Conservation (phyloP, 352 stramenopile species). For the Halophytophthora batemanensis region DNA sequence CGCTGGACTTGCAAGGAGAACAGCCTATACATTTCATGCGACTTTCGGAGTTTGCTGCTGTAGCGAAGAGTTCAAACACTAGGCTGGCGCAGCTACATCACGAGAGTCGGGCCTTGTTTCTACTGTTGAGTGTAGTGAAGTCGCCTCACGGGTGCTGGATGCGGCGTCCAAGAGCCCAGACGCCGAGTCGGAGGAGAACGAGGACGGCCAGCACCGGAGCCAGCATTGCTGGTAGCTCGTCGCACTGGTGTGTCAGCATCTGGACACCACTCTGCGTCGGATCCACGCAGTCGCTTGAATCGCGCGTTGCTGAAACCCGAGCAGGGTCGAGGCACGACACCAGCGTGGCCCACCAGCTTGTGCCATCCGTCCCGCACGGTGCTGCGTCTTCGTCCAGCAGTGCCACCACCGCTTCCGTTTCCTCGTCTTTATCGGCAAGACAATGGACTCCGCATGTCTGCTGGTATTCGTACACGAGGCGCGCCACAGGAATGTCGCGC, state of each 20-base stretch:
- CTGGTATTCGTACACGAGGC: slow-evolving; percentile 5
- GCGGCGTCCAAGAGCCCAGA: background rate
- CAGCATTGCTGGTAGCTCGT: slow-evolving; percentile 5
- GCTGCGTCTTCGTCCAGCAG: slow-evolving; percentile 3
- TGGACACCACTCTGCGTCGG: background rate
- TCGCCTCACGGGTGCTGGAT: background rate
- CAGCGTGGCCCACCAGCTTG: slow-evolving; percentile 6
- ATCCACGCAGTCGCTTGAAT: background rate
- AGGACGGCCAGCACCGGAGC: slow-evolving; percentile 4
- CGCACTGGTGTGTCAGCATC: slow-evolving; percentile 8
- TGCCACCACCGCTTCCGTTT: background rate
- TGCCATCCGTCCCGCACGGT: background rate
- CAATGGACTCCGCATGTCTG: background rate
- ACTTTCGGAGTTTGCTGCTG: too few relatives aligned
- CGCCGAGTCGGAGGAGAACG: slow-evolving; percentile 4
- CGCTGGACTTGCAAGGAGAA: too few relatives aligned
- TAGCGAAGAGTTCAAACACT: too few relatives aligned
- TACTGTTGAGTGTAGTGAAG: background rate
- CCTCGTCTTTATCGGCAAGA: background rate
- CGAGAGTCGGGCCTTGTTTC: background rate
- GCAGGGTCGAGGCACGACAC: background rate
- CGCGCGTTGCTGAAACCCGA: background rate
- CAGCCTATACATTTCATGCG: too few relatives aligned
- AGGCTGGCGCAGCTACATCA: too few relatives aligned
- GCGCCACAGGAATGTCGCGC: slow-evolving; percentile 11